Evolutionary conservation across 1,284 basidiomycete genomes (phyloP).

Genomic region (Ustilago lituana): DNA sequence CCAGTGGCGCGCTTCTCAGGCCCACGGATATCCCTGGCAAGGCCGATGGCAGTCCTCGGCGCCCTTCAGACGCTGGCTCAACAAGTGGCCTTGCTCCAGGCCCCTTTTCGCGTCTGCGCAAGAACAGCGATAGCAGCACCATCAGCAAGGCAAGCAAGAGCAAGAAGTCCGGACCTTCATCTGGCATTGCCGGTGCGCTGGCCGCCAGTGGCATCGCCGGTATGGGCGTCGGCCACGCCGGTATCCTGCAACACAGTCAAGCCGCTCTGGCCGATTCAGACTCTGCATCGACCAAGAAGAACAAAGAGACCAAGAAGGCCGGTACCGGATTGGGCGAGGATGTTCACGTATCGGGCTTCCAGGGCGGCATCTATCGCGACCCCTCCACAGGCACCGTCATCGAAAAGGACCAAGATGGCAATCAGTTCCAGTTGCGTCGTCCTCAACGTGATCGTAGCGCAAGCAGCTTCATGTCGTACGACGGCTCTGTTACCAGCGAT

Average conservation of each 20-base stretch:
- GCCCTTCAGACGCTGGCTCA: slow-evolving; percentile 38
- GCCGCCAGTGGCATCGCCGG: slow-evolving; percentile 57
- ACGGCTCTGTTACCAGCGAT: slow-evolving; percentile 46
- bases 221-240: slow-evolving; percentile 53
- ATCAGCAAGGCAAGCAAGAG: slow-evolving; percentile 25
- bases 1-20: slow-evolving; percentile 31
- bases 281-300: slow-evolving; percentile 10
- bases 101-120: slow-evolving; percentile 42
- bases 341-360: slow-evolving; percentile 23
- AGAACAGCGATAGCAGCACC: slow-evolving; percentile 46
- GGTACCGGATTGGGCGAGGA: slow-evolving; percentile 4
- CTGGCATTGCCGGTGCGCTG: slow-evolving; percentile 58
- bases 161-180: slow-evolving; percentile 25
- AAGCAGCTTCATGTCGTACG: slow-evolving; percentile 44
- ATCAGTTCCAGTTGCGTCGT: slow-evolving; percentile 15
- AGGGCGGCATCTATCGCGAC: slow-evolving; percentile 55
- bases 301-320: slow-evolving; percentile 15
- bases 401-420: slow-evolving; percentile 44
- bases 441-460: slow-evolving; percentile 32
- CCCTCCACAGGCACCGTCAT: slow-evolving; percentile 47
- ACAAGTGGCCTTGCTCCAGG: slow-evolving; percentile 14
- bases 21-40: slow-evolving; percentile 20
- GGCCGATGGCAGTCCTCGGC: slow-evolving; percentile 26
- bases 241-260: slow-evolving; percentile 32
- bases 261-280: slow-evolving; percentile 25